Evolutionary conservation across 2,329 filamentous ascomycete species (phyloP), one percentile per base, ranked within the genome.

Genomic region (Aspergillus luchuensis): DNA sequence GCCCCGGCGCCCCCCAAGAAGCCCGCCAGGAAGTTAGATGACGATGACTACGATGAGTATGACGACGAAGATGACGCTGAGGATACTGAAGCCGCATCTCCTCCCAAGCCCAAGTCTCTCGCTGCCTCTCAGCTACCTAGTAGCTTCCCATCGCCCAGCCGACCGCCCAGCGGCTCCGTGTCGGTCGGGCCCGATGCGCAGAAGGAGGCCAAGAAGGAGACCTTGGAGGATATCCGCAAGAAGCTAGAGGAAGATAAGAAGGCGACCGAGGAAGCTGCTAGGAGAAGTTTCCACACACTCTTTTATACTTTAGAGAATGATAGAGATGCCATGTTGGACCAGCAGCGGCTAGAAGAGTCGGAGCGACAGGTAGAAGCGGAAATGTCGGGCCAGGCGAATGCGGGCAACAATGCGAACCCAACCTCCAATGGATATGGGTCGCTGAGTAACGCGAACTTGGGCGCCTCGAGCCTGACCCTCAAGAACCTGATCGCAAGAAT

Each of bases 401-500:
- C 88, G 71, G 85, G 84, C 57, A 84, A 77, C 62, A 80, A 80
- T 61, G 80, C 80, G 65, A 82, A 82, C 62, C 79, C 79, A 17
- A 80, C 81, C 38, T 81, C 81, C 13, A 85, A 87, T 66, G 90
- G 91, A 66, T 91, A 96, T 71, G 94, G 95, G 57, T 92, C 92
- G 36, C 83, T 99, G 60, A 97, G 92, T 74, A 97, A 87, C 75
- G 91, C 94, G 57, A 98, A 99, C 76, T 85, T 99, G 11, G 95
- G 95, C 73, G 93, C 95, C 56, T 98, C 95, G 3, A 98, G 93
- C 76, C 82, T 99, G 66, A 98, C 95, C 4, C 82, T 99, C 58
- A 99, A 99, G 79, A 94, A 99, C 77, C 87, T 99, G 63, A 98
- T 99, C 72, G 92, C 93, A 45, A 87, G 93, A 59, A 97, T 99